Base-by-base conservation (phyloP, 495 filamentous ascomycete species). In the Echria macrotheca region DNA sequence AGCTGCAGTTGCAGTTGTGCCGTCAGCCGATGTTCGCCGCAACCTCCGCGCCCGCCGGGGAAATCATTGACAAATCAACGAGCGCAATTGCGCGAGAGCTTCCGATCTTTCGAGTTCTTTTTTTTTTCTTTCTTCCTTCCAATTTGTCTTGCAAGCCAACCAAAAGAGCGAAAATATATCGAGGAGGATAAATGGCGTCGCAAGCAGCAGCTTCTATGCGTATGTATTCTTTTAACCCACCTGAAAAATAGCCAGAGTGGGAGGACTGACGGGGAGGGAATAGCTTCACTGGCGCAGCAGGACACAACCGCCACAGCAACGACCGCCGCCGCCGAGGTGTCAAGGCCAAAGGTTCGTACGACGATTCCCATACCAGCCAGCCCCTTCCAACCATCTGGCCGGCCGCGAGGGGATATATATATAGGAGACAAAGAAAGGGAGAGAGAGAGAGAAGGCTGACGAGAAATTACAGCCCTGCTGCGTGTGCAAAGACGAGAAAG, bases 401-500 rank as follows among this genome's bases (percentile, higher is more conserved):
- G n/a, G n/a, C n/a, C n/a, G n/a, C n/a, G n/a, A n/a, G n/a, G n/a
- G n/a, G n/a, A n/a, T n/a, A n/a, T n/a, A n/a, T n/a, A n/a, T n/a
- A n/a, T n/a, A n/a, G n/a, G n/a, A n/a, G n/a, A n/a, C n/a, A n/a
- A n/a, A n/a, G n/a, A n/a, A n/a, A n/a, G n/a, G n/a, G n/a, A n/a
- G n/a, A n/a, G n/a, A n/a, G n/a, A n/a, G n/a, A n/a, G n/a, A n/a
- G n/a, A n/a, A n/a, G n/a, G n/a, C n/a, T n/a, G n/a, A n/a, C n/a
- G n/a, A n/a, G n/a, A n/a, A n/a, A n/a, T n/a, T 8, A 47, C 63
- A 96, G 89, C 90, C 90, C 26, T 96, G 90, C 79, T 96, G 91
- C 67, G 93, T 98, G 17, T 98, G 93, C 80, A 96, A 91, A 61
- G 78, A 88, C 37, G 93, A 98, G 68, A 98, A 98, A 67, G 76